Evolutionary conservation across 192 early-diverging fungal species (phyloP).

Genomic region (Linnemannia zychae): DNA sequence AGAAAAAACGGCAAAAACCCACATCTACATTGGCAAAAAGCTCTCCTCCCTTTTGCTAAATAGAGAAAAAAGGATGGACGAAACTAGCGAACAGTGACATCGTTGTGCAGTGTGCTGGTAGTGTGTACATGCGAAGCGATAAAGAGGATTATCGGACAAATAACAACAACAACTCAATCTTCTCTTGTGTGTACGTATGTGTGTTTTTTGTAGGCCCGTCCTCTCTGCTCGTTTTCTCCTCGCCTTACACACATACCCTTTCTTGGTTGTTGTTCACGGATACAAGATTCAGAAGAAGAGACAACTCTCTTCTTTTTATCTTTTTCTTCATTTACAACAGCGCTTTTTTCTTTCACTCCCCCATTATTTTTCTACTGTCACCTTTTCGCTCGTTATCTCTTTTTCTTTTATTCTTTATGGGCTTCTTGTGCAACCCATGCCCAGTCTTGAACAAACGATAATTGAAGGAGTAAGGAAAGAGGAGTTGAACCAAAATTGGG

Average conservation of each 20-base stretch:
- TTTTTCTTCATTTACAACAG: not conserved
- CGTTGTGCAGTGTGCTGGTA: not conserved
- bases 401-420: not conserved
- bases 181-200: too few relatives aligned
- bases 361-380: not conserved
- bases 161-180: not conserved
- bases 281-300: conserved; percentile 2
- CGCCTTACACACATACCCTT: not conserved
- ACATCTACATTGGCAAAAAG: not conserved
- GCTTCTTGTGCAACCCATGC: conserved; percentile 2
- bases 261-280: conserved; percentile 9
- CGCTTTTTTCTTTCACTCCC: not conserved
- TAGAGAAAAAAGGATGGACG: not conserved
- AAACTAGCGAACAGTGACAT: not conserved
- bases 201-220: not conserved
- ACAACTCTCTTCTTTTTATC: not conserved
- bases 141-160: not conserved
- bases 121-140: not conserved
- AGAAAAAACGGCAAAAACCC: too few relatives aligned
- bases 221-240: not conserved
- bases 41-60: not conserved
- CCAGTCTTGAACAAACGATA: conserved; percentile 4
- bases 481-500: conserved; percentile 7
- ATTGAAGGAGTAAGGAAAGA: not conserved
- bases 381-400: not conserved